A percentile compares a stretch with the other conserved stretches of the same genome.
phyloP scores from a whole-genome alignment of 371 early-diverging fungal species.

The Apophysomyces trapeziformis region DNA sequence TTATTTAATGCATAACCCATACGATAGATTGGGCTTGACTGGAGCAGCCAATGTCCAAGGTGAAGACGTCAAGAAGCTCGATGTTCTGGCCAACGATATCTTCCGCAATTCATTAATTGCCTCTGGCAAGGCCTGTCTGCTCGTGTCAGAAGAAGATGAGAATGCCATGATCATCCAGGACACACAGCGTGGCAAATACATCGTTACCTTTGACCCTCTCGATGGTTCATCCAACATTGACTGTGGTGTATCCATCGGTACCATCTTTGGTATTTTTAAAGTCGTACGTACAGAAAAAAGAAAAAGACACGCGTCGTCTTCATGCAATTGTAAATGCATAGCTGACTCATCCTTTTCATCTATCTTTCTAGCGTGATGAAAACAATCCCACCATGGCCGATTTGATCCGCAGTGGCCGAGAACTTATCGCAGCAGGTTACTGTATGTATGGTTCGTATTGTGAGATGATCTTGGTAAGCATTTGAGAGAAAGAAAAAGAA shows the following conservation, averaged over 20 bases:
- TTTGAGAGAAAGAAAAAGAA: not conserved
- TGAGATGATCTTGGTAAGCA: slow-evolving; percentile 71
- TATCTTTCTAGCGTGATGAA: slow-evolving; percentile 24
- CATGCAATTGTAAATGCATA: too few species aligned
- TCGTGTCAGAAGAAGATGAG: slow-evolving; percentile 97
- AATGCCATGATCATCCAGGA: slow-evolving; percentile 87
- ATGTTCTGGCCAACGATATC: slow-evolving; percentile 96
- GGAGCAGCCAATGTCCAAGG: slow-evolving; percentile 90
- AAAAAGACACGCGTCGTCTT: too few species aligned
- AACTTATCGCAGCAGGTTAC: slow-evolving; percentile 95
- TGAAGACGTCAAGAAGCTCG: slow-evolving; percentile 96
- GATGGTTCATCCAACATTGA: slow-evolving; percentile 98
- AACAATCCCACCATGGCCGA: slow-evolving; percentile 64
- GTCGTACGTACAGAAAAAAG: slow-evolving; percentile 55
- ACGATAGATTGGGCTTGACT: slow-evolving; percentile 82
- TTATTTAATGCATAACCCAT: not conserved
- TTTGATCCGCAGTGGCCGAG: slow-evolving; percentile 88
- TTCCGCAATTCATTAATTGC: slow-evolving; percentile 93
- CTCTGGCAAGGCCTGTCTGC: slow-evolving; percentile 90
- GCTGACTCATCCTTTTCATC: too few species aligned
- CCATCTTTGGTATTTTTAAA: slow-evolving; percentile 97
- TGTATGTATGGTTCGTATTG: slow-evolving; percentile 96
- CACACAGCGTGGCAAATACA: slow-evolving; percentile 85
- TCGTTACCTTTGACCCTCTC: slow-evolving; percentile 97
- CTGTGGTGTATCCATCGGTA: slow-evolving; percentile 97